phyloP scores from a whole-genome alignment of 176 grass and related monocot species.

The Echinochloa phyllopogon region DNA sequence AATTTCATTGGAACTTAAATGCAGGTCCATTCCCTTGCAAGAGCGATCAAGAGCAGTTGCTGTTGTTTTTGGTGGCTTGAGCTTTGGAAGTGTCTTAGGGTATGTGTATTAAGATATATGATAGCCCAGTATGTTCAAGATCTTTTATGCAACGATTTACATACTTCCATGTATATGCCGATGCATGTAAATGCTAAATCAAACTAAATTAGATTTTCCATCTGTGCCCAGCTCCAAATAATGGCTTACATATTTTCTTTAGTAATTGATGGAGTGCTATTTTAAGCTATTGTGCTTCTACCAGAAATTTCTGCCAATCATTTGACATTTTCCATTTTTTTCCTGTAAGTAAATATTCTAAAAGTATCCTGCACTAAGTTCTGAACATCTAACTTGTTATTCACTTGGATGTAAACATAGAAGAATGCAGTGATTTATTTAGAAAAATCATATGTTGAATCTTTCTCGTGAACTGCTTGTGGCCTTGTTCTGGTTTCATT shows the following conservation, averaged over 20 bases:
- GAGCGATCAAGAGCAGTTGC: slow-evolving; percentile 96
- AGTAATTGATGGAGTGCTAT: neutral
- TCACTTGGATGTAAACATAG: slow-evolving; percentile 8
- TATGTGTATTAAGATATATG: slow-evolving; percentile 56
- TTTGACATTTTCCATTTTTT: neutral
- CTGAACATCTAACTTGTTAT: neutral
- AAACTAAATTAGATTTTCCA: neutral
- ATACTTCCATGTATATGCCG: slow-evolving; percentile 18
- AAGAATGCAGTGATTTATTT: neutral
- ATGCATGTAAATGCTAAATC: slow-evolving; percentile 8
- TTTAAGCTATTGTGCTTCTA: neutral
- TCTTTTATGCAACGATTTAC: slow-evolving; percentile 28
- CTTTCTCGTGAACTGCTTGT: neutral
- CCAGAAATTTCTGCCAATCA: neutral
- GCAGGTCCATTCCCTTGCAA: slow-evolving; percentile 83
- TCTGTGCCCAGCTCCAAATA: slow-evolving; percentile 9
- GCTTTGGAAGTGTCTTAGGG: slow-evolving; percentile 92
- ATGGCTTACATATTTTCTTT: neutral
- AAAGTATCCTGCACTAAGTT: neutral
- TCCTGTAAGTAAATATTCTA: neutral
- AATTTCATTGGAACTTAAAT: slow-evolving; percentile 32
- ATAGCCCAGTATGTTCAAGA: slow-evolving; percentile 9
- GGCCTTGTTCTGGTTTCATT: neutral
- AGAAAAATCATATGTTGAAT: slow-evolving; percentile 18
- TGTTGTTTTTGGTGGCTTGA: slow-evolving; percentile 96